These are phyloP conservation scores for Candida silvicultrix DNA, from an alignment of 805 yeast species.

Conservation along the genomic window DNA sequence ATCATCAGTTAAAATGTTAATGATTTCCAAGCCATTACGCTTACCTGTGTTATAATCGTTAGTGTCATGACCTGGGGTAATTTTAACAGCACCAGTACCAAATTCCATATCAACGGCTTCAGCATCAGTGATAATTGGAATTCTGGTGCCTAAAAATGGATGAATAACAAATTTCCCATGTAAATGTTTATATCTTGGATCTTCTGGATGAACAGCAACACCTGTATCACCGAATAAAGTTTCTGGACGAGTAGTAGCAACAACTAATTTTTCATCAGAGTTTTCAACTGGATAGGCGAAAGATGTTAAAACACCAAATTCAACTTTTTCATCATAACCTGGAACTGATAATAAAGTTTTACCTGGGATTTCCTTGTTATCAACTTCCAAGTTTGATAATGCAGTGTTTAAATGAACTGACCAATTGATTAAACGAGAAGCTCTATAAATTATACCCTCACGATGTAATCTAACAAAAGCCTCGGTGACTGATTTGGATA, in stretches of 20 bases:
- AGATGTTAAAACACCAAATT: slow-evolving; percentile 95
- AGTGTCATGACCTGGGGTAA: slow-evolving; percentile 97
- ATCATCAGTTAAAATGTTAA: slow-evolving; percentile 88
- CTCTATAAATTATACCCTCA: slow-evolving; percentile 94
- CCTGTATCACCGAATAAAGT: slow-evolving; percentile 97
- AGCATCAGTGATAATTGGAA: slow-evolving; percentile 84
- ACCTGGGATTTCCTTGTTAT: slow-evolving; percentile 82
- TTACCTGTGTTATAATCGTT: slow-evolving; percentile 97
- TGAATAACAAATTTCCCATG: slow-evolving; percentile 91
- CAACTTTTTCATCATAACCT: slow-evolving; percentile 82
- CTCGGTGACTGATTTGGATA: slow-evolving; percentile 77
- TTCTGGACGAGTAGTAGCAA: slow-evolving; percentile 99
- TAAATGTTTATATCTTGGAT: slow-evolving; percentile 84
- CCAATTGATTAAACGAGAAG: slow-evolving; percentile 92
- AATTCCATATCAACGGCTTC: slow-evolving; percentile 99
- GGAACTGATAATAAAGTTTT: slow-evolving; percentile 80
- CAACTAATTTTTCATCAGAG: slow-evolving; percentile 79
- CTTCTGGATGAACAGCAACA: slow-evolving; percentile 96
- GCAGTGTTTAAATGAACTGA: slow-evolving; percentile 93
- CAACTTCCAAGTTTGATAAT: slow-evolving; percentile 92
- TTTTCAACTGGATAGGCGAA: slow-evolving; percentile 86
- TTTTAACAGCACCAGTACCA: slow-evolving; percentile 99
- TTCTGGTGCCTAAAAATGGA: slow-evolving; percentile 78
- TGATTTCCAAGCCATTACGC: slow-evolving; percentile 81
- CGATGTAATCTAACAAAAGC: slow-evolving; percentile 89